Base-by-base conservation (phyloP, 1,284 basidiomycete species). In the Boletus putidus region DNA sequence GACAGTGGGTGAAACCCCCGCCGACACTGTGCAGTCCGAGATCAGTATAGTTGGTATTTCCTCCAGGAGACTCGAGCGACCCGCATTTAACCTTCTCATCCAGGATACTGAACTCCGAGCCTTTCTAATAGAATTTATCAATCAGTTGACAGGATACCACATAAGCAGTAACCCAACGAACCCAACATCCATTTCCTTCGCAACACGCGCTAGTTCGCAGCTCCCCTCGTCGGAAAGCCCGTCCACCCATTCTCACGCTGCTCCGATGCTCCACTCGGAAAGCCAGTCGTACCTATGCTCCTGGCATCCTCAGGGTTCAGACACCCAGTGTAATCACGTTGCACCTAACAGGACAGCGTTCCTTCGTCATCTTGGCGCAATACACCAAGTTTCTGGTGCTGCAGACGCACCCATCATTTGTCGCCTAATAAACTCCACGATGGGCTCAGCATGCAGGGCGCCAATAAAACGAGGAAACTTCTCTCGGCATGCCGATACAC, bases 401-500 rank as follows among this genome's bases (percentile, higher is more conserved):
- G 21, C 33, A 23, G 43, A 20, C 3, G 1, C 2, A 8, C 5
- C 0, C 6, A 37, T 52, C 7, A n/a, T 25, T 33, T 63, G 60
- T 43, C 44, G 12, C 20, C 45, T 64, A 37, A 25, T 29, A 21
- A n/a, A 53, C 23, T 18, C 35, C 10, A 40, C 33, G 20, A 53
- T 23, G 14, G 36, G 43, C 21, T 42, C 35, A 29, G 33, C 43
- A 1, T 65, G 63, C 23, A 27, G 47, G 15, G 9, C 1, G 3
- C 2, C 2, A 12, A 47, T 45, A n/a, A 56, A 50, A 47, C 43
- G 60, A 27, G 44, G 47, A 21, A 54, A 35, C 25, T 40, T 62
- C 16, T 31, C 54, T 8, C 50, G 63, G 3, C 63, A 63, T 25
- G 39, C 53, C 1, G 60, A 57, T 6, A 51, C 36, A 2, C 62